Base-by-base conservation (phyloP, 768 basidiomycete species). In the Rhodotorula sphaerocarpa region DNA sequence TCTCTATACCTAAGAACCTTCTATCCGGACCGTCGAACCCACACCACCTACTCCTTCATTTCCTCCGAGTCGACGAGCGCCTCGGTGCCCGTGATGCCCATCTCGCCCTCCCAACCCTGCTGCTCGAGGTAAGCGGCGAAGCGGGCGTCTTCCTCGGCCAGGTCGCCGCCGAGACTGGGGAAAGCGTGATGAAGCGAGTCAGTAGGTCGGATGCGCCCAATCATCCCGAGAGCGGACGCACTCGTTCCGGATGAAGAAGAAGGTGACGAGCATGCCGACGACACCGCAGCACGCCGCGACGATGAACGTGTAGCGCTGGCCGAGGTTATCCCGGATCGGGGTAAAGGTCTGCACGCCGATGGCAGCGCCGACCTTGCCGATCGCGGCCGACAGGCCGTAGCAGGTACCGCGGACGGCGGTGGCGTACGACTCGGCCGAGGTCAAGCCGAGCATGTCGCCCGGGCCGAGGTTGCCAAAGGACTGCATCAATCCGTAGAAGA, bases 341-440 rank as follows among this genome's bases (percentile, higher is more conserved):
- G 83, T 84, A 72, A 85, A 85, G 2, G 80, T 82, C 70, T 86
- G 84, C 7, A 25, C 36, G 5, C 50, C 84, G 54, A 85, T 61
- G n/a, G 83, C 85, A 25, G 86, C 86, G 7, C 86, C 86, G 4
- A 83, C 70, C 70, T 86, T 86, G 14, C 84, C 84, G 11, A 86
- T 75, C 1, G 84, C 84, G 12, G 84, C 84, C 31, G 82, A 82
- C 43, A 86, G 70, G 3, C 85, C 85, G 63, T 86, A 86, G 72
- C 15, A 12, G 0, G 31, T 36, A 5, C 85, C 86, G 48, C 85
- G 78, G 54, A 86, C 80, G 5, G 84, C 78, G 0, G 86, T 85
- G 2, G 69, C 65, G 65, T 73, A 76, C 3, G 70, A 71, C 57
- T 75, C 85, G 23, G 82, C 81, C 55, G 82, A 83, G 53, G 14